Base-by-base conservation (phyloP, 495 filamentous ascomycete species). In the Apiosordaria backusii region DNA sequence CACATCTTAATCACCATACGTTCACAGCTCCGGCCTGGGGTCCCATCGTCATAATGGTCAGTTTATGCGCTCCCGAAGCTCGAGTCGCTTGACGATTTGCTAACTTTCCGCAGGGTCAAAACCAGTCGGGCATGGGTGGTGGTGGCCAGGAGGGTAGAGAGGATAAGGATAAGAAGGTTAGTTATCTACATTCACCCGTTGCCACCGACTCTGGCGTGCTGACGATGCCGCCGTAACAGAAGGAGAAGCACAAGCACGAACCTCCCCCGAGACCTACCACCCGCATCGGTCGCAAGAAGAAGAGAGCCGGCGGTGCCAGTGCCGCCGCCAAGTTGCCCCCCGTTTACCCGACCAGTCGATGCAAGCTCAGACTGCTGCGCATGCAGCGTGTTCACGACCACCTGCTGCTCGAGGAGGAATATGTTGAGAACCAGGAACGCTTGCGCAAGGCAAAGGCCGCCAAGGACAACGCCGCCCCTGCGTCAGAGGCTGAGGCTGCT, bases 361-460 rank as follows among this genome's bases (percentile, higher is more conserved):
- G 95, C 85, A 98, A 98, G 82, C 87, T 99, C 70, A 89, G 93
- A 71, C 90, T 97, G 64, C 86, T 99, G 53, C 92, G 95, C 68
- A 97, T 98, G 96, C 96, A 98, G 80, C 90, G 95, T 69, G 91
- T 98, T 72, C 96, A 98, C 79, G 95, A 99, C 76, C 96, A 99
- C 75, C 83, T 99, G 53, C 84, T 98, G 60, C 86, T 99, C 21
- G 95, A 99, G 79, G 96, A 98, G 75, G 95, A 97, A 78, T 99
- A 96, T 68, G 96, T 99, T 57, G 92, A 97, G 82, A 99, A 99
- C 75, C 95, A 98, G 80, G 95, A 99, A 78, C 90, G 91, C 18
- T 78, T 97, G 69, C 88, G 95, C 66, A 96, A 96, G 78, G 88
- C 92, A 54, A 97, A 97, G 81, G 88, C 91, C 0, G 84, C 78